Base-by-base conservation (phyloP, 257 asterid genomes). In the Primulina huaijiensis region DNA sequence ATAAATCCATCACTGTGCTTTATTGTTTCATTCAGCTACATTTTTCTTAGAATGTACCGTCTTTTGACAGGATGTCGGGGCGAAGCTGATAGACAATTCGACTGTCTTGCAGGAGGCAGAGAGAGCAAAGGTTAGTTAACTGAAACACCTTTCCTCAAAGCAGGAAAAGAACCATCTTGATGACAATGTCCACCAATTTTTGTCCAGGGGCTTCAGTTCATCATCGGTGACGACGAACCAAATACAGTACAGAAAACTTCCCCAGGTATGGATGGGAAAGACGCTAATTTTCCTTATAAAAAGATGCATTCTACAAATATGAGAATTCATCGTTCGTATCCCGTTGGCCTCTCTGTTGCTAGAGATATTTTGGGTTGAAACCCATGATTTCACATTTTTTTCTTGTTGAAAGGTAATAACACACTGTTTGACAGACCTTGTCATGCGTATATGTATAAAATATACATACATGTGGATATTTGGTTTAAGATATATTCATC, bases 291-390 rank as follows among this genome's bases (percentile, higher is more conserved):
- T 76, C 63, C 85, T 66, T 60, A 74, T 12, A 74, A 62, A 61
- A 81, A 73, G 68, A 60, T 65, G 59, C 37, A 78, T 2, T 23
- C 79, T 23, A 64, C 83, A 61, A 88, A 84, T 80, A 88, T 56
- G 85, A 88, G 90, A 81, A 84, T 89, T 62, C 96, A 86, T 80
- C 82, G 89, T 62, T 80, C 90, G 38, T 86, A 75, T 60, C 85
- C 87, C 0, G 88, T 85, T 68, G 96, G 90, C 62, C 75, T 87
- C 35, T 80, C 93, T 66, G 82, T 85, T 56, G 86, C 87, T 12
- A 73, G 75, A 55, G 79, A 69, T 59, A 60, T 80, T 19, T 65
- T 77, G 65, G 81, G 89, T 76, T 75, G 78, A 76, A 64, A 37
- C 37, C 68, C 72, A 53, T 69, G 73, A 21, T 59, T 67, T 52